Conservation (phyloP, 75 land plant genomes). For the Sequoia sempervirens region DNA sequence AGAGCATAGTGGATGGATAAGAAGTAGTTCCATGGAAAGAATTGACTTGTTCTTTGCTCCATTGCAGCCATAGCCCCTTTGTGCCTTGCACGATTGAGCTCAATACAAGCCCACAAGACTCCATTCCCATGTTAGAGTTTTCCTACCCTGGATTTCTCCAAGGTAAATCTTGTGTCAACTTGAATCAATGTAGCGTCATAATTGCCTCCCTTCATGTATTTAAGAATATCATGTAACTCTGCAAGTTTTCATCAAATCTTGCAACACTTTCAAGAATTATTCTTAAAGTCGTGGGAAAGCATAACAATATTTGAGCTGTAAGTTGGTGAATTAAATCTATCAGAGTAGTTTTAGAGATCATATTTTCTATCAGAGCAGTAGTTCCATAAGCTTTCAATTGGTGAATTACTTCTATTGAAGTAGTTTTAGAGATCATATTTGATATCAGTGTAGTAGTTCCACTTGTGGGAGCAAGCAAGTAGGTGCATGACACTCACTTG, state of each 20-base stretch:
- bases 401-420: neutral
- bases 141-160: neutral
- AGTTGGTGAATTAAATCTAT: neutral
- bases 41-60: neutral
- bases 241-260: neutral
- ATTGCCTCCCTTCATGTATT: neutral
- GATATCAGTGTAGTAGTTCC: neutral
- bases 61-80: neutral
- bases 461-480: neutral
- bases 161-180: neutral
- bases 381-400: neutral
- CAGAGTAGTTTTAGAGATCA: neutral
- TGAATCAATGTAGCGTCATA: neutral
- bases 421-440: neutral
- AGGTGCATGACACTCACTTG: neutral
- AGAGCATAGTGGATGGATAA: neutral
- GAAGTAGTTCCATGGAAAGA: neutral
- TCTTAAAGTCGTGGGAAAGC: neutral
- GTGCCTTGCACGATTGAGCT: neutral
- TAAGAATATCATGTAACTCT: neutral
- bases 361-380: neutral
- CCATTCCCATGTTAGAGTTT: neutral
- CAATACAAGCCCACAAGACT: neutral
- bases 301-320: neutral
- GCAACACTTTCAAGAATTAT: neutral